Conservation (phyloP, 2,329 filamentous ascomycete genomes). For the Fusarium miscanthi region DNA sequence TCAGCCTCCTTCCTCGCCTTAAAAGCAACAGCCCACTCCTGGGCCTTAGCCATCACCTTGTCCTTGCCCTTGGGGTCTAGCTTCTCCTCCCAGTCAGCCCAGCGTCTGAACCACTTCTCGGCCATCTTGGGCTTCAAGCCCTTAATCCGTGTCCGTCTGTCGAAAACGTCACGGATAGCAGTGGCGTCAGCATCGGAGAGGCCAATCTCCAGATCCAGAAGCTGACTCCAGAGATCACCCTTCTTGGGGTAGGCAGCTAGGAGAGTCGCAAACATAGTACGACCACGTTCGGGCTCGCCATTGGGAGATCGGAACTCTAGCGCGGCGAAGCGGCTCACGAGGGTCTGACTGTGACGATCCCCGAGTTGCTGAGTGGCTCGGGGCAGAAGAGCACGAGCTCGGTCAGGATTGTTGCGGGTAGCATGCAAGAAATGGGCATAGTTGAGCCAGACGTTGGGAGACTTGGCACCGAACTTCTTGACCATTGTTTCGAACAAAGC, state of each 20-base stretch:
- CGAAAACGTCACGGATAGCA: slow-evolving; percentile 80
- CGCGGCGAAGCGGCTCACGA: slow-evolving; percentile 89
- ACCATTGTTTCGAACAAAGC: slow-evolving; percentile 85
- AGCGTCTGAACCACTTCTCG: slow-evolving; percentile 89
- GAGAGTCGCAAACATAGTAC: slow-evolving; percentile 93
- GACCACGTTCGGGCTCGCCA: slow-evolving; percentile 88
- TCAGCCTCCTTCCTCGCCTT: slow-evolving; percentile 58
- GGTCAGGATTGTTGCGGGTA: slow-evolving; percentile 74
- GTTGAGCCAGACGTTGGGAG: slow-evolving; percentile 88
- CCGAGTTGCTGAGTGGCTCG: slow-evolving; percentile 88
- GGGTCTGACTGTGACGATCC: slow-evolving; percentile 68
- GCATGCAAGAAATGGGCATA: slow-evolving; percentile 94
- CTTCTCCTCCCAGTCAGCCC: slow-evolving; percentile 88
- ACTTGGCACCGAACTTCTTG: slow-evolving; percentile 88
- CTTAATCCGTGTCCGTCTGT: slow-evolving; percentile 77
- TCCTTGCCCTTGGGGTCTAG: slow-evolving; percentile 74
- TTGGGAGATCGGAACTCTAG: slow-evolving; percentile 88
- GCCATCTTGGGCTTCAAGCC: slow-evolving; percentile 84
- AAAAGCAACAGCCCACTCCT: slow-evolving; percentile 72
- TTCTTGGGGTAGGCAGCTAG: slow-evolving; percentile 88
- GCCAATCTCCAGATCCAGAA: slow-evolving; percentile 84
- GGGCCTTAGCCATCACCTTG: slow-evolving; percentile 76
- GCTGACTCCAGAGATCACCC: slow-evolving; percentile 91
- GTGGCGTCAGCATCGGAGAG: slow-evolving; percentile 65
- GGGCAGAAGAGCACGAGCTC: slow-evolving; percentile 80